Evolutionary conservation across 2,329 filamentous ascomycete genomes (phyloP).

Genomic region (Lasiodiplodia theobromae): DNA sequence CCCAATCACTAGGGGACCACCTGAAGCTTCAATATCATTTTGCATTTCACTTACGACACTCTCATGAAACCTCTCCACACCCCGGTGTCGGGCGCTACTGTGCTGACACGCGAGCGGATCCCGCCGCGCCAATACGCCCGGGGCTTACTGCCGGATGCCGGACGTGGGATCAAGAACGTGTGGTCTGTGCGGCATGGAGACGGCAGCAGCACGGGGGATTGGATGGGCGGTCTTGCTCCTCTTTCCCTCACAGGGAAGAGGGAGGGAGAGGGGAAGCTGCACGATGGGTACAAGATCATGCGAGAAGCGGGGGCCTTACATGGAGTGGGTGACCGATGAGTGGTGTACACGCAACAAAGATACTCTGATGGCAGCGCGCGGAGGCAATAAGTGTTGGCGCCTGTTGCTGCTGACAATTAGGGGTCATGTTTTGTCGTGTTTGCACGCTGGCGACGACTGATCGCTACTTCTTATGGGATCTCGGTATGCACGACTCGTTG

Average conservation of each 20-base stretch:
- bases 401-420: not conserved
- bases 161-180: not conserved
- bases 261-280: not conserved
- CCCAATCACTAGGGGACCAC: not conserved
- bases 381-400: not conserved
- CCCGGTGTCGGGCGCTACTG: not conserved
- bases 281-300: not conserved
- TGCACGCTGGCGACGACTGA: not conserved
- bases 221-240: not conserved
- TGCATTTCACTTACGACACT: not conserved
- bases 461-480: not conserved
- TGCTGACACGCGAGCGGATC: constrained; percentile 1
- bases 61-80: not conserved
- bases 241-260: not conserved
- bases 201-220: not conserved
- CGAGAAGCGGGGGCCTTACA: not conserved
- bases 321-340: not conserved
- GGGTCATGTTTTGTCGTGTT: not conserved
- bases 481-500: not conserved
- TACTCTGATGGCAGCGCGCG: not conserved
- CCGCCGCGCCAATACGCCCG: not conserved
- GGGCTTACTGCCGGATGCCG: not conserved
- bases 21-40: not conserved
- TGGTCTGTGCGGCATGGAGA: constrained; percentile 1
- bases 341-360: not conserved